phyloP scores from a whole-genome alignment of 805 yeast genomes.

The Teunomyces cretensis region DNA sequence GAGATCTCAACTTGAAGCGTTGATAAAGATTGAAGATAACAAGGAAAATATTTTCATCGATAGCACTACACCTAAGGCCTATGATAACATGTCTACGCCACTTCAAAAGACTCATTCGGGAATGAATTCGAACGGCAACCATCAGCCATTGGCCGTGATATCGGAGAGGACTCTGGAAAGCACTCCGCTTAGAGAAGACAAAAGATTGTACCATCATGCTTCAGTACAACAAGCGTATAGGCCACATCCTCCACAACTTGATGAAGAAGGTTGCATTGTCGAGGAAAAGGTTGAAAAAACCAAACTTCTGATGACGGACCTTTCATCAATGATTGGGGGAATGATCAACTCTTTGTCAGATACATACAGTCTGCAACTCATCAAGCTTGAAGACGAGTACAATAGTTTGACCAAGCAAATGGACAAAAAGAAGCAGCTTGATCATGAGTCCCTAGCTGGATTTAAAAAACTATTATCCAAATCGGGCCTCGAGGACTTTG shows the following conservation, averaged over 20 bases:
- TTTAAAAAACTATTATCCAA: constrained; percentile 32
- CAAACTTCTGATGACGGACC: constrained; percentile 31
- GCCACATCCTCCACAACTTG: constrained; percentile 36
- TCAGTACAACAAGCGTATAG: constrained; percentile 17
- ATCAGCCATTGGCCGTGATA: constrained; percentile 31
- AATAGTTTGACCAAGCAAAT: constrained; percentile 38
- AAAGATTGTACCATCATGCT: constrained; percentile 3
- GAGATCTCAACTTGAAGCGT: constrained; percentile 31
- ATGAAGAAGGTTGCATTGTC: constrained; percentile 28
- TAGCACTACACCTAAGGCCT: constrained; percentile 23
- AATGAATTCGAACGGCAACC: constrained; percentile 11
- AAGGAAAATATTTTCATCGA: constrained; percentile 50
- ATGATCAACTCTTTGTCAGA: constrained; percentile 52
- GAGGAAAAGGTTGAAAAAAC: constrained; percentile 18
- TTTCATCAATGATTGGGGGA: constrained; percentile 33
- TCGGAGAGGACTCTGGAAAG: constrained; percentile 32
- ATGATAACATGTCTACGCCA: constrained; percentile 33
- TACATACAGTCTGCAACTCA: constrained; percentile 55
- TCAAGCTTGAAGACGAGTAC: constrained; percentile 29
- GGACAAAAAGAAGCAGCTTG: constrained; percentile 48
- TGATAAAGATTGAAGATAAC: constrained; percentile 37
- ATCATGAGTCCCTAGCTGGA: constrained; percentile 27
- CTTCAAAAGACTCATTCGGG: constrained; percentile 13
- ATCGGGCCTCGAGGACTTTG: constrained; percentile 28
- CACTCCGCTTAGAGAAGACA: constrained; percentile 18